Conservation (phyloP, 108 stramenopile species). For the Skeletonema grethae region DNA sequence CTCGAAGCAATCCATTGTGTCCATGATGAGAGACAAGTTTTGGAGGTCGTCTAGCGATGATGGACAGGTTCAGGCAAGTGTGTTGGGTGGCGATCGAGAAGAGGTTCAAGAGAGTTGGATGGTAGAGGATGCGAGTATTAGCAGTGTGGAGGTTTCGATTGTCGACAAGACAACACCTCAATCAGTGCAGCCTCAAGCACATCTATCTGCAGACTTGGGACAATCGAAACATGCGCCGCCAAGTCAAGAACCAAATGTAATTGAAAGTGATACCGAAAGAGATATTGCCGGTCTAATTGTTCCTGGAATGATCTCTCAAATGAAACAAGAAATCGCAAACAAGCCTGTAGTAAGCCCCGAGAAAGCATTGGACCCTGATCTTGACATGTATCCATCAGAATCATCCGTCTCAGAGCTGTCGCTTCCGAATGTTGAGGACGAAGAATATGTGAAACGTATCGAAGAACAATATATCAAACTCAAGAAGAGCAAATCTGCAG, state of each 20-base stretch:
- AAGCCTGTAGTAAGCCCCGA: constrained; percentile 29
- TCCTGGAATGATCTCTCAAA: not conserved
- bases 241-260: not conserved
- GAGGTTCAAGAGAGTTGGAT: constrained; percentile 16
- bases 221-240: not conserved
- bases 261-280: not conserved
- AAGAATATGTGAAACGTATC: constrained; percentile 25
- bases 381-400: constrained; percentile 46
- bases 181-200: not conserved
- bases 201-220: not conserved
- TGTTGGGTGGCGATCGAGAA: constrained; percentile 1
- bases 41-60: not conserved
- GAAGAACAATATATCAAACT: constrained; percentile 16
- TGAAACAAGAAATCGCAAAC: constrained; percentile 2
- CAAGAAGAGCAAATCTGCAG: not conserved
- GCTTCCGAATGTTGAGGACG: constrained; percentile 14
- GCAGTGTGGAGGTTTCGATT: constrained; percentile 13
- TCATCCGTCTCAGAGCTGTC: constrained; percentile 38
- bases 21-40: not conserved
- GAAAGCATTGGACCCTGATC: constrained; percentile 22
- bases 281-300: constrained; percentile 2
- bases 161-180: not conserved
- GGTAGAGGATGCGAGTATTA: constrained; percentile 16
- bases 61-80: not conserved
- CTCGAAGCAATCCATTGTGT: not conserved